Base-by-base conservation (phyloP, 495 filamentous ascomycete species). In the Aspergillus haitiensis region DNA sequence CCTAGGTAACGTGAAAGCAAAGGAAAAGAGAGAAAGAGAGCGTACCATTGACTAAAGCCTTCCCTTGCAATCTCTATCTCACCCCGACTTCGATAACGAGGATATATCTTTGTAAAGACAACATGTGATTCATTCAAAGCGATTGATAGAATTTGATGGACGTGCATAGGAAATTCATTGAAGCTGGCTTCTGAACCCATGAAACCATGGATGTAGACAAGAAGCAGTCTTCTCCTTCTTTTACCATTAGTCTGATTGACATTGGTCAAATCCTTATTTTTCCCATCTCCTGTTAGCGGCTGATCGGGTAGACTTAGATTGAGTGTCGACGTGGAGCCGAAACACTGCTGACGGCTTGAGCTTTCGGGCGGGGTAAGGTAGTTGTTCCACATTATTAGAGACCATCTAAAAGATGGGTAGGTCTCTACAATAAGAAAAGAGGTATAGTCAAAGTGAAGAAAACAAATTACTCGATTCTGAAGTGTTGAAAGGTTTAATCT, bases 141-240 rank as follows among this genome's bases (percentile, higher is more conserved):
- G 2, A 81, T 73, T n/a, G 86, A 86, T 35, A 96, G 75, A 21
- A 90, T 76, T 67, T 85, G 82, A 73, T 98, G 93, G 0, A 97
- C 82, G 72, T 98, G 92, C 6, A 87, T 87, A 1, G 93, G 93
- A 61, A 97, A 93, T 32, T 86, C 87, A 59, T 88, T 86, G 65
- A 98, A 98, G 61, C 88, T 93, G 13, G 86, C 87, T 72, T 95
- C 91, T 50, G 88, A 88, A 32, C 93, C 93, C 84, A 92, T 90
- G 76, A 97, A 97, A 45, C 93, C 93, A 75, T 96, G 92, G 64
- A 98, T 86, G 68, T 91, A 97, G 21, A 98, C 74, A 9, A 97
- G 64, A 1, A 98, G 78, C 11, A 98, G 77, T 33, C 75, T 88
- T 57, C 68, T 75, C 21, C 21, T 27, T 27, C 21, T 3, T 27